Evolutionary conservation across 1,284 basidiomycete genomes (phyloP).

Genomic region (Papiliotrema nemorosa): DNA sequence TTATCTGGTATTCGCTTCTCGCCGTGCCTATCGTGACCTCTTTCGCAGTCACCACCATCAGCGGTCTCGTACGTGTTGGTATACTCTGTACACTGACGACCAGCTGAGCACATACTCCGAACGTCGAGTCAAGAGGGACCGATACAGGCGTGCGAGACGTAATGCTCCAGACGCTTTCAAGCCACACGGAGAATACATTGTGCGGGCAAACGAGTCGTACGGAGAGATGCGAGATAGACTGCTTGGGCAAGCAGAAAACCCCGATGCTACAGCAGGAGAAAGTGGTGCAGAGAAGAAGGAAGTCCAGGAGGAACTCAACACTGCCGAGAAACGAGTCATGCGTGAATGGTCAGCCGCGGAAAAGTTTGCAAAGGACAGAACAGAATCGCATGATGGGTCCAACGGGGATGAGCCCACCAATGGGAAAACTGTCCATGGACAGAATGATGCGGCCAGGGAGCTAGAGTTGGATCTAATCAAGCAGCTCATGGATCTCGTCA

Average conservation of each 20-base stretch:
- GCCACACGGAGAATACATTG: constrained; percentile 42
- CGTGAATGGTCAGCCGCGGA: background rate
- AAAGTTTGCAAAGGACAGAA: background rate
- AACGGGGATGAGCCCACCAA: background rate
- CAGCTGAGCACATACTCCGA: constrained; percentile 32
- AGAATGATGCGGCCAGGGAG: constrained; percentile 10
- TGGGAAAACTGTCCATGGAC: background rate
- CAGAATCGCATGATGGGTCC: background rate
- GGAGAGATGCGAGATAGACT: constrained; percentile 20
- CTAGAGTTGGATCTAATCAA: constrained; percentile 28
- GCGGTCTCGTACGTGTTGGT: constrained; percentile 38
- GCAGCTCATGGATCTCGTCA: constrained; percentile 30
- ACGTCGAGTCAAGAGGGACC: constrained; percentile 14
- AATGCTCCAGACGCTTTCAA: constrained; percentile 35
- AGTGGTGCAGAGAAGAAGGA: background rate
- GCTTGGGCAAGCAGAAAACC: background rate
- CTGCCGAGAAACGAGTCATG: constrained; percentile 1
- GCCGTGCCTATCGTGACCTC: constrained; percentile 52
- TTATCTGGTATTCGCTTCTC: constrained; percentile 49
- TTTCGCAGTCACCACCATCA: constrained; percentile 51
- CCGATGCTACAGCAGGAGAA: background rate
- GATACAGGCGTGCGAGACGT: constrained; percentile 18
- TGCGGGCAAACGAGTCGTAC: constrained; percentile 32
- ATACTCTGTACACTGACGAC: background rate
- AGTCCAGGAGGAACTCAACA: background rate